These are phyloP conservation scores for Backusella tuberculispora DNA, from an alignment of 192 early-diverging fungal species.

Conservation along the genomic window DNA sequence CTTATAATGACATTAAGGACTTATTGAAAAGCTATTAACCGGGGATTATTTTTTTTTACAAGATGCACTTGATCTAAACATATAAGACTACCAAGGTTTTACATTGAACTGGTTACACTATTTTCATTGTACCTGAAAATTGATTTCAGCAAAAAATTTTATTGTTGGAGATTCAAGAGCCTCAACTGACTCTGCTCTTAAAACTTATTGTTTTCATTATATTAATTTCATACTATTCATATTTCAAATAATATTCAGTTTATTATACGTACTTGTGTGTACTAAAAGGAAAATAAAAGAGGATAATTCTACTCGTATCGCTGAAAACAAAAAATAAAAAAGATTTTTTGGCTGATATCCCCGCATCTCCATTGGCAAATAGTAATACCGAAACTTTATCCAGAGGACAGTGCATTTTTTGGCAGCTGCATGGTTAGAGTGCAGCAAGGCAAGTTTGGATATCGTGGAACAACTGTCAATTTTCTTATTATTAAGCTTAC, in stretches of 20 bases:
- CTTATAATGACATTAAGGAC: not conserved
- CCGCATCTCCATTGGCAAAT: conserved; percentile 10
- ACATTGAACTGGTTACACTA: not conserved
- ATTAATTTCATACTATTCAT: not conserved
- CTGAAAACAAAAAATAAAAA: not conserved
- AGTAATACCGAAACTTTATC: conserved; percentile 4
- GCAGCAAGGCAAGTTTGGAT: not conserved
- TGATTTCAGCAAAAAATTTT: not conserved
- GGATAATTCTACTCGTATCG: not conserved
- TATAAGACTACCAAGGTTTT: not conserved
- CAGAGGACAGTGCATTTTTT: conserved; percentile 14
- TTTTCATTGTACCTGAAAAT: not conserved
- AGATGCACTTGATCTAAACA: not conserved
- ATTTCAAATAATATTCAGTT: not conserved
- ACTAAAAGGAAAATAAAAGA: not conserved
- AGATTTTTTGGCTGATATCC: not conserved
- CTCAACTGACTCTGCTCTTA: not conserved
- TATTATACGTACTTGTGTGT: not conserved
- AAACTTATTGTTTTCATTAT: not conserved
- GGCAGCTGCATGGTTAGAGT: not conserved
- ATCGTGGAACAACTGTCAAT: conserved; percentile 3
- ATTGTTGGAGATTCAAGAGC: not conserved
- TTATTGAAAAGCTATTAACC: not conserved
- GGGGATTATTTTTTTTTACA: not conserved
- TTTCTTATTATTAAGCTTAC: not conserved